Evolutionary conservation across 2,329 filamentous ascomycete genomes (phyloP).

Genomic region (Trichoderma polysporum): DNA sequence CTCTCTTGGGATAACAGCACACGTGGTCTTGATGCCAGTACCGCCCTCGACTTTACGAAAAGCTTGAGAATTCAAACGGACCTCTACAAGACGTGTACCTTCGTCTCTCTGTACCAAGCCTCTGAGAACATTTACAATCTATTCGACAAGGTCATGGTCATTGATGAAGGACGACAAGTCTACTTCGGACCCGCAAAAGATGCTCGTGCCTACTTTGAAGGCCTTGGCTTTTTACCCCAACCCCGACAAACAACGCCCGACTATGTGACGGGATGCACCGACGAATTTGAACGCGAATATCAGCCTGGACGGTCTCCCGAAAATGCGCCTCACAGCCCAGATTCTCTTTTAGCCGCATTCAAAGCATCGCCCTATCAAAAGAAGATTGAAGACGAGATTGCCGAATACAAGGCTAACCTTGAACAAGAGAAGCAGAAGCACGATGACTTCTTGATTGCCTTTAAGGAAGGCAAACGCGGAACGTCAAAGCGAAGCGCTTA

Average conservation of each 20-base stretch:
- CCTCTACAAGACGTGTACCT: slow-evolving; percentile 79
- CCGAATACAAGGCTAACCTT: slow-evolving; percentile 63
- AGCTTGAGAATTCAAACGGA: slow-evolving; percentile 79
- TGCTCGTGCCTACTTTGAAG: slow-evolving; percentile 73
- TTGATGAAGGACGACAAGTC: slow-evolving; percentile 72
- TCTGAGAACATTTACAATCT: slow-evolving; percentile 77
- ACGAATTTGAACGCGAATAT: slow-evolving; percentile 80
- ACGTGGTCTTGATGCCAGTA: slow-evolving; percentile 66
- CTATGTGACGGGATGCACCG: slow-evolving; percentile 79
- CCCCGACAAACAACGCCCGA: slow-evolving; percentile 79
- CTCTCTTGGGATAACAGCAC: slow-evolving; percentile 76
- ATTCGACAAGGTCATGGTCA: slow-evolving; percentile 83
- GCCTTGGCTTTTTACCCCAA: slow-evolving; percentile 70
- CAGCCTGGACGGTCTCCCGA: slow-evolving; percentile 62
- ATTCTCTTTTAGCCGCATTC: slow-evolving; percentile 69
- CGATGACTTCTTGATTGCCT: slow-evolving; percentile 74
- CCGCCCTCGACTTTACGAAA: slow-evolving; percentile 65
- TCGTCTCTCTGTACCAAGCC: slow-evolving; percentile 83
- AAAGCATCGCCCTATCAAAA: slow-evolving; percentile 60
- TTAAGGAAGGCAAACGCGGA: slow-evolving; percentile 75
- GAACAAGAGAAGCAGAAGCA: slow-evolving; percentile 64
- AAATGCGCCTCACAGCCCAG: slow-evolving; percentile 68
- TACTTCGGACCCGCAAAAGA: slow-evolving; percentile 70
- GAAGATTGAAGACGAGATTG: slow-evolving; percentile 64
- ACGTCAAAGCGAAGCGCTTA: slow-evolving; percentile 76